Base-by-base conservation (phyloP, 164 flowering plant species). In the Vitis labrusca region DNA sequence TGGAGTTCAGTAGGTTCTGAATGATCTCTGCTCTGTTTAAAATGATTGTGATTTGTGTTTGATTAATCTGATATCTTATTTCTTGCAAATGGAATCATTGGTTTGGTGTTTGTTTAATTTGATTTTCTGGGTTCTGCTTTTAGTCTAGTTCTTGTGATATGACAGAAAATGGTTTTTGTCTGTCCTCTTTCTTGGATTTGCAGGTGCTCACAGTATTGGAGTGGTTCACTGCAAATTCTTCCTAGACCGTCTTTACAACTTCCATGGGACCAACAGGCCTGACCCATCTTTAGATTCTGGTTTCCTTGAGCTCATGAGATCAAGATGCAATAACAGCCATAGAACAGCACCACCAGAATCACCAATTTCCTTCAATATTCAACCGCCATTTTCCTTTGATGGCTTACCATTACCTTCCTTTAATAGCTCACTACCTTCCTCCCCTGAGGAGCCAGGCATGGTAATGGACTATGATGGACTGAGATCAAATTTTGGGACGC, bases 131-230 rank as follows among this genome's bases (percentile, higher is more conserved):
- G 59, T 19, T 57, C 19, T 37, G 44, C 59, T 57, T 9, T 19
- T 10, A 1, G 5, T 59, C 29, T 14, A 23, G 23, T 10, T 59
- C 61, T 59, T 17, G 37, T 12, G 27, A 13, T 23, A 10, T 32
- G 13, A 59, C 29, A 23, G 11, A 59, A 59, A 13, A 49, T 50
- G 53, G 17, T 49, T 29, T 55, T 44, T 14, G 10, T 30, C 29
- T 11, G 23, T 32, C n/a, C 17, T 7, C 3, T 3, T 62, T 9
- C 30, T 14, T 57, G 70, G 17, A 12, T 59, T 69, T 11, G 13
- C 71, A 84, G 87, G 87, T 57, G 76, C 82, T 49, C 84, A 82
- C 56, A 82, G 83, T 79, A 76, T 78, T 62, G 85, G 87, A 51
- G 58, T 52, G 27, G 68, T 80, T 47, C 82, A 84, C 71, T 82